These are phyloP conservation scores for Auxenochlorella pyrenoidosa DNA, from an alignment of 139 green algal species.

Conservation along the genomic window DNA sequence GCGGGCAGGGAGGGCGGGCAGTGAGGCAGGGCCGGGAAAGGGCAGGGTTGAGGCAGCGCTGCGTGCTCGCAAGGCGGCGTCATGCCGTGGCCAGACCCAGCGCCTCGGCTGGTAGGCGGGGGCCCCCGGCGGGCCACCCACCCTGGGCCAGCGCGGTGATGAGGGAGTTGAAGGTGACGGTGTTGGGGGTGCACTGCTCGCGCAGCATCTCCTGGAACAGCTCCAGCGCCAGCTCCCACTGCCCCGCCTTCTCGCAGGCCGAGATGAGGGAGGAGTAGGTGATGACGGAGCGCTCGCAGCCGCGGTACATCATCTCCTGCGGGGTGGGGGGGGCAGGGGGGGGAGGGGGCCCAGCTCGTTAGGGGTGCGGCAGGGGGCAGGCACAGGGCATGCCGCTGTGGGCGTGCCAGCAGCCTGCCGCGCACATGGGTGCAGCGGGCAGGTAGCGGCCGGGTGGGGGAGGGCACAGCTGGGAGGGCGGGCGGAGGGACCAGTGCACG, in stretches of 20 bases:
- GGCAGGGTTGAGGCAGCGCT: background rate
- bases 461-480: too few relatives aligned
- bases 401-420: too few relatives aligned
- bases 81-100: background rate
- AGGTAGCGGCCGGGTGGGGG: too few relatives aligned
- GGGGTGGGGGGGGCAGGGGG: slow-evolving; percentile 2
- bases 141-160: slow-evolving; percentile 55
- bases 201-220: slow-evolving; percentile 58
- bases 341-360: too few relatives aligned
- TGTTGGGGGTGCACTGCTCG: slow-evolving; percentile 57
- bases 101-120: background rate
- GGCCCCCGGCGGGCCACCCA: slow-evolving; percentile 40
- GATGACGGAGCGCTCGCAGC: slow-evolving; percentile 80
- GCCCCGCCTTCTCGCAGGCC: slow-evolving; percentile 76
- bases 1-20: background rate
- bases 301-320: slow-evolving; percentile 77
- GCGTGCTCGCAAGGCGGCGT: background rate
- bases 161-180: slow-evolving; percentile 43
- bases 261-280: slow-evolving; percentile 91
- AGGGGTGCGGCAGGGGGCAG: too few relatives aligned
- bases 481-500: too few relatives aligned
- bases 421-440: too few relatives aligned
- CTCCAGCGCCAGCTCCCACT: slow-evolving; percentile 55
- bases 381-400: too few relatives aligned
- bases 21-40: background rate